Evolutionary conservation across 2,329 filamentous ascomycete genomes (phyloP), one percentile per base, ranked within the genome.

Genomic region (Aspergillus jensenii): DNA sequence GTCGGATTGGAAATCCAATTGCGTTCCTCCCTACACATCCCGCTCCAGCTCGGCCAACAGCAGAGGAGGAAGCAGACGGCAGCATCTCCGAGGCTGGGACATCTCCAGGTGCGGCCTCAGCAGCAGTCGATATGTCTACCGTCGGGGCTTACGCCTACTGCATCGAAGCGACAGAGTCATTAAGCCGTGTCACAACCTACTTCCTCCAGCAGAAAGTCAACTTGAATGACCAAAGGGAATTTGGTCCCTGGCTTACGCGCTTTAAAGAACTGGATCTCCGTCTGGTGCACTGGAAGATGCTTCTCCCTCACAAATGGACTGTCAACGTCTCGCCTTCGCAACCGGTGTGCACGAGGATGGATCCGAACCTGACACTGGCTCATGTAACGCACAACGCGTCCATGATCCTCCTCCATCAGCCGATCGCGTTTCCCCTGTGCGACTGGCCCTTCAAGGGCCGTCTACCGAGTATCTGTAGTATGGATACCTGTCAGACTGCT

Each of bases 351-450:
- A 60, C 64, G 2, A 63, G 57, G 7, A 80, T 80, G 71, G 80
- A 82, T 50, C 80, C 80, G 0, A 82, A 82, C 46, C 66, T 82
- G 17, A 81, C 80, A 0, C 64, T 82, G 0, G 79, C 80, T 0
- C 79, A 82, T 35, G 71, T 80, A 9, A 82, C 78, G 0, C 80
- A 82, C 47, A 82, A 82, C 54, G 76, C 79, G 0, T 79, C 79
- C 0, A 80, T 81, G 68, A 80, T 82, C 23, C 67, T 82, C 0
- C 66, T 82, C 0, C 80, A 82, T 53, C 80, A 82, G 44, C 68
- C 71, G 6, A 81, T 82, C 40, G 80, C 79, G 0, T 82, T 79
- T 45, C 79, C 78, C 0, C 68, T 65, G 1, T 59, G 60, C 0
- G 64, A 73, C 2, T 72, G 70, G 71, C 59, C 61, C 31, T 65